Conservation (phyloP, 176 grass and related monocot genomes). For the Bothriochloa decipiens region DNA sequence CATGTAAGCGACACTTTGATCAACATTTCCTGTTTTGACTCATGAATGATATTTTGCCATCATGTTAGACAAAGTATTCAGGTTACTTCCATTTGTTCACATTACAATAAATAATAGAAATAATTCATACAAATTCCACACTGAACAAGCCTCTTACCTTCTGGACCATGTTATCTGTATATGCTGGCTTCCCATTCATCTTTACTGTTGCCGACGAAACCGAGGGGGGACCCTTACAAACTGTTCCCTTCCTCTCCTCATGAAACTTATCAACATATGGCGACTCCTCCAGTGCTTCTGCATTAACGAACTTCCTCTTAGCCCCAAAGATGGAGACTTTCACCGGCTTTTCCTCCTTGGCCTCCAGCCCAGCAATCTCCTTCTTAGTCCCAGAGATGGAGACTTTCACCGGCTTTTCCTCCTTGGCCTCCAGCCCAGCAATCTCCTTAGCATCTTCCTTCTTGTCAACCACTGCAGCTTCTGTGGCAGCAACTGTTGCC, state of each 20-base stretch:
- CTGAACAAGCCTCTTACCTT: constrained; percentile 62
- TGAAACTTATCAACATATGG: constrained; percentile 50
- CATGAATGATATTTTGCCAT: constrained; percentile 10
- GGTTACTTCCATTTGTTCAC: constrained; percentile 4
- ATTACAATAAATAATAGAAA: constrained; percentile 39
- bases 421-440: constrained; percentile 48
- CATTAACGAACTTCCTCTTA: constrained; percentile 56
- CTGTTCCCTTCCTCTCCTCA: constrained; percentile 42
- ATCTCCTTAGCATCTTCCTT: constrained; percentile 35
- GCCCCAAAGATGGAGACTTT: constrained; percentile 60
- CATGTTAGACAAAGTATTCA: constrained; percentile 14
- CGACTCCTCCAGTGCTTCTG: constrained; percentile 51
- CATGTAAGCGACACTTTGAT: not conserved
- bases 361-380: constrained; percentile 39
- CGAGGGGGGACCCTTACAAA: constrained; percentile 38
- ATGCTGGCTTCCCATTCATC: constrained; percentile 52
- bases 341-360: constrained; percentile 50
- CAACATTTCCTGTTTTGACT: constrained; percentile 22
- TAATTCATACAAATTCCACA: constrained; percentile 30
- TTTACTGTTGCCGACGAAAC: constrained; percentile 48
- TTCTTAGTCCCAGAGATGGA: constrained; percentile 49
- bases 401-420: constrained; percentile 50
- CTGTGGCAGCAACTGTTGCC: constrained; percentile 18
- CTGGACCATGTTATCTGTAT: constrained; percentile 55
- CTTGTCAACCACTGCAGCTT: constrained; percentile 25